Evolutionary conservation across 306 rosid genomes (phyloP), one percentile per base, ranked within the genome.

Genomic region (Lotus japonicus): DNA sequence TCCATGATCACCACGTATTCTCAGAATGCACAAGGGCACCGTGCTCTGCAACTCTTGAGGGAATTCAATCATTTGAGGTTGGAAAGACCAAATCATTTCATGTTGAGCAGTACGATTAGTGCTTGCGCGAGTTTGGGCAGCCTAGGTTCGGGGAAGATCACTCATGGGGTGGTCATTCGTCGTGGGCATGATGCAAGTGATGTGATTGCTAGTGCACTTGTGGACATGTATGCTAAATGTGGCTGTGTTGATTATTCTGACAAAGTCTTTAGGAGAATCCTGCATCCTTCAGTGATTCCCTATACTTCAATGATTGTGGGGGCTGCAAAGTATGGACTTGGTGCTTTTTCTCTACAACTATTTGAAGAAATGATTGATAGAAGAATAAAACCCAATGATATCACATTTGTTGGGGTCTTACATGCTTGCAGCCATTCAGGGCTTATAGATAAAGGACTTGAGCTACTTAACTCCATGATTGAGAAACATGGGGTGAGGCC

Each of bases 171-270:
- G 6, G 84, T 76, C 15, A 74, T 92, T 53, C 96, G 84, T 19
- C 79, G 46, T 15, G 79, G 83, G 33, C 81, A 83, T 51, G 83
- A 85, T 51, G 67, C 48, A 3, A 82, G 68, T 51, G 88, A 83
- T 31, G 92, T 89, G 60, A 53, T 89, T 82, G 88, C 86, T 2
- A 92, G 83, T 67, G 90, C 88, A 67, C 73, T 89, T 71, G 89
- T 92, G 65, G 96, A 92, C 71, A 92, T 92, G 98, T 92, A 89
- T 81, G 96, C 92, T 46, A 89, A 92, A 71, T 89, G 96, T 61
- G 95, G 96, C 18, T 77, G 89, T 39, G 66, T 89, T 65, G 67
- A 67, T 19, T 89, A 87, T 77, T 89, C 92, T 18, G 74, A 57
- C 5, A 87, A 72, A 73, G 65, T 89, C 61, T 92, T 92, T 56